Evolutionary conservation across 1,284 basidiomycete species (phyloP), one percentile per base, ranked within the genome.

Genomic region (Cutaneotrichosporon sp.): DNA sequence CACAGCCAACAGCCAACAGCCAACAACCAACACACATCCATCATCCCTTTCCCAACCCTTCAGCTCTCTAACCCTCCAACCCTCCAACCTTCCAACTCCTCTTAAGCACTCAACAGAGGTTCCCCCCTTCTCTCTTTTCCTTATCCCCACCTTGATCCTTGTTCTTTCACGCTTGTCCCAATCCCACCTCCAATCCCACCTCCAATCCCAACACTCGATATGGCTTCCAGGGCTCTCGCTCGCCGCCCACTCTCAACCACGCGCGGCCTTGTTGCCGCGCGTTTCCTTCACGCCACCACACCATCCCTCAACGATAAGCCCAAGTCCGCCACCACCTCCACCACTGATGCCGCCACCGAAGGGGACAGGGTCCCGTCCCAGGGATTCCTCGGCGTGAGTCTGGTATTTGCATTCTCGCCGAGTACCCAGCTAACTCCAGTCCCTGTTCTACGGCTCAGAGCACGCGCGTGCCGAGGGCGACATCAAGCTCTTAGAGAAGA

Each of bases 401-500:
- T 22, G 30, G 52, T 18, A 21, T 14, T 2, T 21, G 13, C 30
- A 10, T 32, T 10, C 2, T 26, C 10, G 38, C 30, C 34, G 30
- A 36, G 32, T 10, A 11, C 21, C 26, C 21, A 30, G 34, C 58
- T 52, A n/a, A 56, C n/a, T 11, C 67, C 58, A 85, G 84, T 81
- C 84, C 2, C 74, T 89, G 58, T 77, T 89, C 36, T 86, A 88
- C 76, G 94, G 94, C 46, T 92, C 91, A 51, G 88, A 88, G 62
- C 87, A 91, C 74, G 93, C 92, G 56, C 89, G 90, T 81, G 83
- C 86, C 72, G 90, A 88, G 65, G 90, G 91, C 42, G 90, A 93
- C 55, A 80, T 87, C 40, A 87, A 89, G 66, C 80, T 85, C 26
- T 60, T 46, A 16, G 32, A 67, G 47, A 56, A 67, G 31, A 65